Base-by-base conservation (phyloP, 495 filamentous ascomycete species). In the Penicillium tannophilum region DNA sequence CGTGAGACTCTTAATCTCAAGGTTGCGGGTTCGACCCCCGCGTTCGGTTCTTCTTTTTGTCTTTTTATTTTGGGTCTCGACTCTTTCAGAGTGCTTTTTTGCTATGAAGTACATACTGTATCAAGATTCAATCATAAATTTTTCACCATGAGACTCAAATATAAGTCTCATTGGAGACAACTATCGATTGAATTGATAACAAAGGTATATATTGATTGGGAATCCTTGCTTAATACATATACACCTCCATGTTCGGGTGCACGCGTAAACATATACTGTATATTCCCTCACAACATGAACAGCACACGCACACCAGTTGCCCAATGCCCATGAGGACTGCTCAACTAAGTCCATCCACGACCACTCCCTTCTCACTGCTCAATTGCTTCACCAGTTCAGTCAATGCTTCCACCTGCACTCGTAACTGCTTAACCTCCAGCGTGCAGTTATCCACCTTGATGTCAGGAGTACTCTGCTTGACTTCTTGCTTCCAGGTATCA, bases 401-500 rank as follows among this genome's bases (percentile, higher is more conserved):
- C 69, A 98, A 70, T 60, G 83, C 76, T 17, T 77, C 76, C 0
- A 97, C 76, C 75, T 96, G 88, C 39, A 79, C 79, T 70, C 77
- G 85, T 64, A 96, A 67, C 71, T 85, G 80, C 60, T 77, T 72
- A 16, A 96, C 72, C 79, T 94, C 90, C 46, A 86, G 20, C 28
- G 87, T 81, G n/a, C 84, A 80, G 12, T 75, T 75, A 58, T 96
- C 89, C 31, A 86, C 80, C 62, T 89, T 86, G 6, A 96, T 79
- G 76, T 97, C 88, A 4, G 90, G 88, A 63, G 86, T 90, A 19
- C 82, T 86, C n/a, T 79, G 72, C 41, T 84, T 80, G 0, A 96
- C 91, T 61, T 77, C 84, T 73, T 91, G 87, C 17, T 77, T 76
- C 94, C 94, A 98, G 7, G 86, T 87, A 53, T 92, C 90, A 66